A percentile compares a stretch with the other conserved stretches of the same genome.
phyloP scores from a whole-genome alignment of 305 asterid genomes.

The Rubia occidens region DNA sequence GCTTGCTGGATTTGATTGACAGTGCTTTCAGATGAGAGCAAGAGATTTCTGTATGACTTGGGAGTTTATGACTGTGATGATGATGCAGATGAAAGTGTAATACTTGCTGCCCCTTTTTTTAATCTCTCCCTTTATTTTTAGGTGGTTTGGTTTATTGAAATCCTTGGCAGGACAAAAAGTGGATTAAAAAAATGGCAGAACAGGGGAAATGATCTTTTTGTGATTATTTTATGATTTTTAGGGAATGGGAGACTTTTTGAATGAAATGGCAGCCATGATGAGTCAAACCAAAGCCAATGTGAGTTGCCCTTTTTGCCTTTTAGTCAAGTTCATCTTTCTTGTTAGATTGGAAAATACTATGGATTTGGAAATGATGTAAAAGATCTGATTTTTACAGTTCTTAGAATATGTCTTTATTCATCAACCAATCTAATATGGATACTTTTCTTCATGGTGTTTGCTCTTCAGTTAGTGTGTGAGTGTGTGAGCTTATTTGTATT shows the following conservation, averaged over 20 bases:
- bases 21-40: constrained; percentile 74
- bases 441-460: neutral
- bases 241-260: constrained; percentile 91
- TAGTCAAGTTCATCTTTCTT: neutral
- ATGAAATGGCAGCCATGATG: constrained; percentile 86
- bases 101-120: constrained; percentile 6
- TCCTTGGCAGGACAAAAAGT: neutral
- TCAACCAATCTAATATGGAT: no score
- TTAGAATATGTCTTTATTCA: no score
- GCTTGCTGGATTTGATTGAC: constrained; percentile 10
- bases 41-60: constrained; percentile 73
- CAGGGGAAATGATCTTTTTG: neutral
- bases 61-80: constrained; percentile 80
- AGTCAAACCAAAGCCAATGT: constrained; percentile 47
- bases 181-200: neutral
- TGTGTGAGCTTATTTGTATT: neutral
- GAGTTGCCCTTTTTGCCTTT: constrained; percentile 25
- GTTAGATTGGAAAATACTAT: no score
- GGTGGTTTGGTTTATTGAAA: neutral
- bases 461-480: neutral
- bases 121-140: neutral
- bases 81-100: constrained; percentile 64
- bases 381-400: neutral
- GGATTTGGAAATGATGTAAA: no score
- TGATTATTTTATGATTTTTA: constrained; percentile 15